Evolutionary conservation across 495 filamentous ascomycete genomes (phyloP).

Genomic region (Podospora conica): DNA sequence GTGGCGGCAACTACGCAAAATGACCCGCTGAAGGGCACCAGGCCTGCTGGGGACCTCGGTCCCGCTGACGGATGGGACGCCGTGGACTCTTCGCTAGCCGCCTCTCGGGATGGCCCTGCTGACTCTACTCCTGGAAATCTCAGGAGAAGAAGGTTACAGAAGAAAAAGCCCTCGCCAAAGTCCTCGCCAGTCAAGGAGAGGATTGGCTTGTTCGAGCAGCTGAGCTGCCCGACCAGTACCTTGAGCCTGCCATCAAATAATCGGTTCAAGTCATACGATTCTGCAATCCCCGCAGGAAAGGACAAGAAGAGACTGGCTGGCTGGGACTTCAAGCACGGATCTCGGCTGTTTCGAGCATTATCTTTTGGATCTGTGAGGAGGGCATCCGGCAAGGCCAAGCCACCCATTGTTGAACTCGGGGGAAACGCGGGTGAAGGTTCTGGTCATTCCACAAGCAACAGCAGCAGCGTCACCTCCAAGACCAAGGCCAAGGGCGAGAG

Average conservation of each 20-base stretch:
- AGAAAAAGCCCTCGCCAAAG: slow-evolving; percentile 25
- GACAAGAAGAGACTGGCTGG: slow-evolving; percentile 1
- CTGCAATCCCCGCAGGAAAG: slow-evolving; percentile 10
- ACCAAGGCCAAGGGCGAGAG: not conserved
- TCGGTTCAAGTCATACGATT: slow-evolving; percentile 6
- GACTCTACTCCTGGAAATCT: slow-evolving; percentile 1
- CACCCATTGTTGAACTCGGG: not conserved
- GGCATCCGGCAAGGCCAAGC: not conserved
- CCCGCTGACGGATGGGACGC: not conserved
- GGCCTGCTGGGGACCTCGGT: not conserved
- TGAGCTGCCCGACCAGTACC: slow-evolving; percentile 13
- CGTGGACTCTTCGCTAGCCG: not conserved
- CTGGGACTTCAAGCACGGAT: slow-evolving; percentile 12
- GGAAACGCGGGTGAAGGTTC: not conserved
- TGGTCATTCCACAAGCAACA: not conserved
- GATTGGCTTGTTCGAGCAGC: slow-evolving; percentile 31
- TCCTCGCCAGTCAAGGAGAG: slow-evolving; percentile 31
- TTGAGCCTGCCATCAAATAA: not conserved
- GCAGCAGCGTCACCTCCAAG: not conserved
- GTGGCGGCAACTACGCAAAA: slow-evolving; percentile 13
- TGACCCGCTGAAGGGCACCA: no score
- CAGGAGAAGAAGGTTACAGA: slow-evolving; percentile 9
- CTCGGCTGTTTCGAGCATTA: slow-evolving; percentile 18
- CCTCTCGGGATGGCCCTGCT: not conserved
- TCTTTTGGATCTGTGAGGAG: slow-evolving; percentile 3